phyloP scores from a whole-genome alignment of 352 stramenopile species.

The Phytopythium chamaehyphon region DNA sequence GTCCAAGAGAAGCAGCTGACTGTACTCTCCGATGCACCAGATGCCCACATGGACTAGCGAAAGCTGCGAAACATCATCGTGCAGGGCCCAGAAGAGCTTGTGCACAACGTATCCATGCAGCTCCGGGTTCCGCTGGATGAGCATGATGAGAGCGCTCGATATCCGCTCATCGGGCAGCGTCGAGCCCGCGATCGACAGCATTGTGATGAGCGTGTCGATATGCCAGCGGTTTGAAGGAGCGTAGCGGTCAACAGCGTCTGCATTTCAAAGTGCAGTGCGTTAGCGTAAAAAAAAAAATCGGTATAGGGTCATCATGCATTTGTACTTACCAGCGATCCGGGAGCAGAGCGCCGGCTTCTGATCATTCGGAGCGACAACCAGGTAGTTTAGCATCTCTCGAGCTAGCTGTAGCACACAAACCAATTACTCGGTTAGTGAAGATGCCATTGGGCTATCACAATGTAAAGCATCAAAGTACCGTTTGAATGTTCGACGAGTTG shows the following conservation, averaged over 20 bases:
- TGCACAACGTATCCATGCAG: constrained; percentile 95
- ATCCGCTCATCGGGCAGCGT: constrained; percentile 92
- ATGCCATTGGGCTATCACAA: neutral
- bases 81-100: constrained; percentile 95
- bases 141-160: constrained; percentile 92
- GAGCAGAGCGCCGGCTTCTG: constrained; percentile 95
- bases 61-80: constrained; percentile 93
- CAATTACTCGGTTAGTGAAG: neutral
- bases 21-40: constrained; percentile 98
- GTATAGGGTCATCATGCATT: neutral
- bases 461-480: constrained; percentile 27
- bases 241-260: constrained; percentile 84
- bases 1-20: constrained; percentile 84
- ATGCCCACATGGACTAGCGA: constrained; percentile 97
- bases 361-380: constrained; percentile 95
- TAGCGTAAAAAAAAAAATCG: neutral
- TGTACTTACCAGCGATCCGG: constrained; percentile 86
- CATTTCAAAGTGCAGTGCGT: neutral
- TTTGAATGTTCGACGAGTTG: constrained; percentile 95
- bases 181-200: constrained; percentile 96
- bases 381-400: constrained; percentile 99
- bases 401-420: constrained; percentile 64
- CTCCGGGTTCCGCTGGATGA: constrained; percentile 91
- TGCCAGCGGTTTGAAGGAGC: constrained; percentile 87
- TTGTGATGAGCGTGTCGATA: constrained; percentile 98